Evolutionary conservation across 768 basidiomycete species (phyloP), one percentile per base, ranked within the genome.

Genomic region (Jaapia argillacea): DNA sequence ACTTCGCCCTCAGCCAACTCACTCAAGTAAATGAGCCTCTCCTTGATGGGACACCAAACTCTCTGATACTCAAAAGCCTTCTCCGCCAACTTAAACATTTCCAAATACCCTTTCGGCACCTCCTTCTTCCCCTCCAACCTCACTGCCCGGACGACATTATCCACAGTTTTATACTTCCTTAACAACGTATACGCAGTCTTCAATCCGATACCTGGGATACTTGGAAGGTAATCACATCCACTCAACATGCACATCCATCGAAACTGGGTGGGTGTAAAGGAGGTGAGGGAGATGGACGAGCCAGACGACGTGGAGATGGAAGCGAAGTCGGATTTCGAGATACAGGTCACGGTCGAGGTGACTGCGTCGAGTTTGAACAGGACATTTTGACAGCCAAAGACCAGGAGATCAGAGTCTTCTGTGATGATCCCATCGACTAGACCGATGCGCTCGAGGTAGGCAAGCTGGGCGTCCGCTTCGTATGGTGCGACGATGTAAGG

Each of bases 401-500:
- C 93, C 46, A 98, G 81, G 23, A 99, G 71, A 61, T 99, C 96
- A 0, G 93, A 97, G 63, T 98, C 96, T 64, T 99, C 96, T 1
- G 96, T 98, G 51, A 99, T 75, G 59, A 99, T 83, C 2, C 81
- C 96, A 58, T 93, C 84, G 31, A 91, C 87, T 25, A 86, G 54
- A 14, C 89, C 89, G 35, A 68, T 60, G 40, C 76, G 77, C 57
- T 98, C 96, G 36, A 99, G 75, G 62, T 85, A 97, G 36, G 89
- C 85, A 45, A 99, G 75, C 60, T 99, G 96, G 1, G 96, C 91
- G 55, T 99, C 96, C 1, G 96, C 96, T 69, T 99, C 96, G 60
- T 98, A 99, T 0, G 96, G 96, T 3, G 96, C 94, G 14, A 98
- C 96, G 28, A 98, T 68, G 57, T 94, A 96, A 16, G 73, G 58